Percentiles rank a stretch among this genome's conserved stretches.
Conservation (phyloP, 1,284 basidiomycete species). For the Irpex lacteus region DNA sequence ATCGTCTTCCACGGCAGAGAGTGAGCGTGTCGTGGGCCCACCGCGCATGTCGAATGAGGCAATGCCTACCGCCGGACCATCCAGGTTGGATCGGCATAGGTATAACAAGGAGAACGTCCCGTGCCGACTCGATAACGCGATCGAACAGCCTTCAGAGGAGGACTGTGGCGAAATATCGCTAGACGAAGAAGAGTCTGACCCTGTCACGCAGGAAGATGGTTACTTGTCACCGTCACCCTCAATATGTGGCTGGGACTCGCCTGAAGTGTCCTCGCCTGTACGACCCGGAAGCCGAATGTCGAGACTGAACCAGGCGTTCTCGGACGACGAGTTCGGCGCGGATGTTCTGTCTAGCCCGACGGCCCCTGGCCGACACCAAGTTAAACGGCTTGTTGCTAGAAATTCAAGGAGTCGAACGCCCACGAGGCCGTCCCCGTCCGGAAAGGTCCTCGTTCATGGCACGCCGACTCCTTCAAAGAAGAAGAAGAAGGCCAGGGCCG, state of each 20-base stretch:
- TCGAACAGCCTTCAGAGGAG: slow-evolving; percentile 14
- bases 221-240: slow-evolving; percentile 68
- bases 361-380: slow-evolving; percentile 11
- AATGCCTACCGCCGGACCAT: slow-evolving; percentile 35
- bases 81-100: slow-evolving; percentile 29
- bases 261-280: slow-evolving; percentile 64
- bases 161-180: slow-evolving; percentile 21
- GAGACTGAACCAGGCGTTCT: slow-evolving; percentile 7
- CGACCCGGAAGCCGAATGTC: slow-evolving; percentile 23
- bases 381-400: slow-evolving; percentile 11
- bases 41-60: slow-evolving; percentile 10
- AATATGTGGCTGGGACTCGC: slow-evolving; percentile 45
- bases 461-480: slow-evolving; percentile 27
- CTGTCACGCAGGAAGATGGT: slow-evolving; percentile 71
- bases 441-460: slow-evolving; percentile 35
- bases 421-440: slow-evolving; percentile 3
- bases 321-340: slow-evolving; percentile 45
- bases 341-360: slow-evolving; percentile 64
- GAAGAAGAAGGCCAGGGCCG: slow-evolving; percentile 15
- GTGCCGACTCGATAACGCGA: slow-evolving; percentile 16
- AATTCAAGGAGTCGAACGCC: slow-evolving; percentile 15
- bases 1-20: slow-evolving; percentile 17
- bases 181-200: slow-evolving; percentile 32
- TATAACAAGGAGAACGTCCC: slow-evolving; percentile 45
- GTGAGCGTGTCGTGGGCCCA: neutral